phyloP scores from a whole-genome alignment of 495 filamentous ascomycete genomes.

The Sabuloglossum arenarium region DNA sequence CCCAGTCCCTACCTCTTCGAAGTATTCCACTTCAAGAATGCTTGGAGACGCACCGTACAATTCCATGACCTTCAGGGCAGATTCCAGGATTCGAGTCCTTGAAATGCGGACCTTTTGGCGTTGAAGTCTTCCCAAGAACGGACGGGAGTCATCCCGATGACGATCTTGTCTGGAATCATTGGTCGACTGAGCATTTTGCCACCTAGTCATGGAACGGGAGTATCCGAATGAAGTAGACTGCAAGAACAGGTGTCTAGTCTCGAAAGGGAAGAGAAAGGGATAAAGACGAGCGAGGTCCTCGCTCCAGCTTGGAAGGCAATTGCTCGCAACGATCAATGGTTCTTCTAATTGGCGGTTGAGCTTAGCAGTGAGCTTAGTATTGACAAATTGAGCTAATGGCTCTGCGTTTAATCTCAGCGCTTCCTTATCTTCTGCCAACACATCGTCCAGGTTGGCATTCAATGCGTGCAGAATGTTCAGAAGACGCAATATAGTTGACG shows the following conservation, averaged over 20 bases:
- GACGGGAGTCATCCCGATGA: conserved; percentile 57
- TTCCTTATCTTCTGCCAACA: conserved; percentile 73
- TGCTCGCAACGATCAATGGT: conserved; percentile 94
- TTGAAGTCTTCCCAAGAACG: conserved; percentile 83
- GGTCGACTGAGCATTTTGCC: conserved; percentile 76
- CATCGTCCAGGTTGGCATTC: conserved; percentile 88
- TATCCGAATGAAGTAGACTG: conserved; percentile 98
- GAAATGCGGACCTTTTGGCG: conserved; percentile 96
- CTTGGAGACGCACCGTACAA: conserved; percentile 91
- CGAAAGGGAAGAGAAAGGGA: conserved; percentile 97
- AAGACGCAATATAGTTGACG: conserved; percentile 70
- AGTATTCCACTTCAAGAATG: conserved; percentile 94
- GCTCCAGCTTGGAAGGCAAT: conserved; percentile 89
- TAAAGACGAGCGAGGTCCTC: conserved; percentile 92
- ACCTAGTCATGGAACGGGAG: conserved; percentile 88
- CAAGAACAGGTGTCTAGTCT: conserved; percentile 90
- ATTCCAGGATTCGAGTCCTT: conserved; percentile 78
- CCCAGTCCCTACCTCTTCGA: conserved; percentile 94
- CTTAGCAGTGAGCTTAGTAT: conserved; percentile 98
- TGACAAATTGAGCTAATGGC: conserved; percentile 88
- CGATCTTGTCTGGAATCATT: conserved; percentile 64
- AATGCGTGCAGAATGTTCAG: conserved; percentile 84
- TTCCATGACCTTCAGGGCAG: conserved; percentile 98
- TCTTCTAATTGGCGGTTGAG: conserved; percentile 94
- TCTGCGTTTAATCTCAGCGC: conserved; percentile 52